Evolutionary conservation across 2,329 filamentous ascomycete genomes (phyloP).

Genomic region (Sporothrix pallida): DNA sequence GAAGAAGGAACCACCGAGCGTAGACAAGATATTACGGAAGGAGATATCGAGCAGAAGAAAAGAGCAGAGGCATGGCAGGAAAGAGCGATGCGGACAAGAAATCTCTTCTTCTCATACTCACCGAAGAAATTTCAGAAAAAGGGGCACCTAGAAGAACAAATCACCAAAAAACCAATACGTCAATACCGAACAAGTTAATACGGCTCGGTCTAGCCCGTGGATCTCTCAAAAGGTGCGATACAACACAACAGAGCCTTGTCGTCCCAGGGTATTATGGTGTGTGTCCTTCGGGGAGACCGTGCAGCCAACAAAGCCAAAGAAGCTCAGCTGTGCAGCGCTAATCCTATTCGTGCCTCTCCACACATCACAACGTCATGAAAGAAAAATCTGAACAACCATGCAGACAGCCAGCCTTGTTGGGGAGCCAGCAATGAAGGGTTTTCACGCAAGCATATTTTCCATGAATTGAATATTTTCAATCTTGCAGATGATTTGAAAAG

Average conservation of each 20-base stretch:
- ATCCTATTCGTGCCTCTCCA: conserved; percentile 20
- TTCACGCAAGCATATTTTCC: not conserved
- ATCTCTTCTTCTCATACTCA: conserved; percentile 12
- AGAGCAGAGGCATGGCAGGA: not conserved
- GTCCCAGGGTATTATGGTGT: not conserved
- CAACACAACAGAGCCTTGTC: not conserved
- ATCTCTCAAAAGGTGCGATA: not conserved
- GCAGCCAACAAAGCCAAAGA: not conserved
- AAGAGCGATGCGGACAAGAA: not conserved
- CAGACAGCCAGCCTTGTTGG: conserved; percentile 12
- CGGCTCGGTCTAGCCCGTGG: conserved; percentile 26
- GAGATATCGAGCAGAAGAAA: not conserved
- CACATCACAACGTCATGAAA: conserved; percentile 6
- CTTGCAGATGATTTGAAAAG: not conserved
- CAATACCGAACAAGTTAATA: conserved; percentile 15
- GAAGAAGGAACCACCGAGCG: not conserved
- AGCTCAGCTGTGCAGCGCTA: conserved; percentile 16
- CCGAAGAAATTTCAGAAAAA: not conserved
- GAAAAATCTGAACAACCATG: conserved; percentile 4
- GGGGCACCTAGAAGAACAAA: not conserved
- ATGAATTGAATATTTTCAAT: not conserved
- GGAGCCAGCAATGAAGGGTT: not conserved
- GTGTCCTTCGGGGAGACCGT: conserved; percentile 26
- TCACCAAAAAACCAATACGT: not conserved
- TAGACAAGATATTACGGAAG: not conserved